phyloP scores from a whole-genome alignment of 305 asterid species.

The Salvia sclarea region DNA sequence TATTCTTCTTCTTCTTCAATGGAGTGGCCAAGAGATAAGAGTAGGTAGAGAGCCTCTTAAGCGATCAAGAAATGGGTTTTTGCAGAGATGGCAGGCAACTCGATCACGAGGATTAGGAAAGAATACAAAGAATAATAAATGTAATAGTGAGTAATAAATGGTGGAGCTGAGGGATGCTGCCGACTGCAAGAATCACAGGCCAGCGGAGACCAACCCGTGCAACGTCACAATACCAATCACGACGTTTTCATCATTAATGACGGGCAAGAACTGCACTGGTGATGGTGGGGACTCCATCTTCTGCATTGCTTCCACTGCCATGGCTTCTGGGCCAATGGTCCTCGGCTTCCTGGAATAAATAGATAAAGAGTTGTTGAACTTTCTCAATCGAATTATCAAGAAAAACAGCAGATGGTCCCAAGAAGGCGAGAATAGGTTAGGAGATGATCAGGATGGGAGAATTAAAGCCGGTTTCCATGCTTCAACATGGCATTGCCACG shows the following conservation, averaged over 20 bases:
- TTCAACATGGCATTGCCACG: not conserved
- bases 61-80: conserved; percentile 7
- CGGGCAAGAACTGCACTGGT: conserved; percentile 93
- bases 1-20: not conserved
- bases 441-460: not conserved
- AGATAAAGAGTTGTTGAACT: not conserved
- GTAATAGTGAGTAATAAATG: conserved; percentile 5
- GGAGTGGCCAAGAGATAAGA: not conserved
- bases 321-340: conserved; percentile 72
- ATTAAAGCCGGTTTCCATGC: not conserved
- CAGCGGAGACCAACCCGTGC: conserved; percentile 92
- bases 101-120: conserved; percentile 20
- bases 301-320: conserved; percentile 97
- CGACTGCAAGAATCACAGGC: conserved; percentile 49
- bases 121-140: conserved; percentile 48
- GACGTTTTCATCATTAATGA: conserved; percentile 54
- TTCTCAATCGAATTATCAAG: not conserved
- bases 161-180: conserved; percentile 8
- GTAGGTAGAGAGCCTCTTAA: not conserved
- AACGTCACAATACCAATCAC: conserved; percentile 85
- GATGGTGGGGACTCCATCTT: conserved; percentile 98
- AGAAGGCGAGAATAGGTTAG: not conserved
- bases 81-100: not conserved
- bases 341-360: conserved; percentile 74
- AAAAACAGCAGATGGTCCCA: conserved; percentile 8